Percentiles rank a stretch among this genome's conserved stretches.
Evolutionary conservation across 2,329 filamentous ascomycete genomes (phyloP).

Genomic region (Echinosphaeria canescens): DNA sequence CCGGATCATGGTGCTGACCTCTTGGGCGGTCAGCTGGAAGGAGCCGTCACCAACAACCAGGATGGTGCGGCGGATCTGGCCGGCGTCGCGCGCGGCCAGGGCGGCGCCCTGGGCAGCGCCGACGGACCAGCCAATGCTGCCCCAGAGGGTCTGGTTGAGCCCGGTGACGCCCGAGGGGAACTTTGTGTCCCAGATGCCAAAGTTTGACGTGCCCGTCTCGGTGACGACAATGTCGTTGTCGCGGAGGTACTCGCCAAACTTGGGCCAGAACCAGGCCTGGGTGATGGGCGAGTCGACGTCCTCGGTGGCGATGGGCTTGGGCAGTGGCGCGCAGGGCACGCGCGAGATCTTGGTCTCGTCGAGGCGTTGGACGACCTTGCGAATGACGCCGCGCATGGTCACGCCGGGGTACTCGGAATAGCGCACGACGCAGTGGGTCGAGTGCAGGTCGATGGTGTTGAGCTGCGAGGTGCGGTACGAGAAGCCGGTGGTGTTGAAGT

Average conservation of each 20-base stretch:
- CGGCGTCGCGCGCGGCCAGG: conserved; percentile 32
- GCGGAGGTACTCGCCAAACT: conserved; percentile 45
- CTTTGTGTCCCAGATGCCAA: conserved; percentile 2
- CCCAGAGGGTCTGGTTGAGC: conserved; percentile 7
- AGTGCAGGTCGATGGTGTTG: conserved; percentile 65
- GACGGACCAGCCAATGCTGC: conserved; percentile 7
- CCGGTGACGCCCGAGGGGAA: conserved; percentile 3
- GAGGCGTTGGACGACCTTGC: conserved; percentile 40
- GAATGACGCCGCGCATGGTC: conserved; percentile 57
- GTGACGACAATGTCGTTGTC: conserved; percentile 57
- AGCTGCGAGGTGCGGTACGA: conserved; percentile 59
- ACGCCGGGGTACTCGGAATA: conserved; percentile 64
- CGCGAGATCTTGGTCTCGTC: conserved; percentile 34
- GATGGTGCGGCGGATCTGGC: conserved; percentile 41
- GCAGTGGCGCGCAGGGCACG: conserved; percentile 24
- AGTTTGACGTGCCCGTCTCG: conserved; percentile 53
- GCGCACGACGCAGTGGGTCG: conserved; percentile 47
- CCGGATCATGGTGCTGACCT: conserved; percentile 65
- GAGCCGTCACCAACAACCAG: conserved; percentile 81
- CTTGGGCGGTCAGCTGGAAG: conserved; percentile 69
- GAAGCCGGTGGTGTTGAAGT: conserved; percentile 72
- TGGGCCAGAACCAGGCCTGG: conserved; percentile 61
- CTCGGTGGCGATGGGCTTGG: conserved; percentile 18
- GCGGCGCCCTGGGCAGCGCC: conserved; percentile 5
- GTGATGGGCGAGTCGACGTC: conserved; percentile 27